A percentile compares a stretch with the other conserved stretches of the same genome.
Conservation (phyloP, 2,329 filamentous ascomycete genomes). For the Ceratocystis smalleyi region DNA sequence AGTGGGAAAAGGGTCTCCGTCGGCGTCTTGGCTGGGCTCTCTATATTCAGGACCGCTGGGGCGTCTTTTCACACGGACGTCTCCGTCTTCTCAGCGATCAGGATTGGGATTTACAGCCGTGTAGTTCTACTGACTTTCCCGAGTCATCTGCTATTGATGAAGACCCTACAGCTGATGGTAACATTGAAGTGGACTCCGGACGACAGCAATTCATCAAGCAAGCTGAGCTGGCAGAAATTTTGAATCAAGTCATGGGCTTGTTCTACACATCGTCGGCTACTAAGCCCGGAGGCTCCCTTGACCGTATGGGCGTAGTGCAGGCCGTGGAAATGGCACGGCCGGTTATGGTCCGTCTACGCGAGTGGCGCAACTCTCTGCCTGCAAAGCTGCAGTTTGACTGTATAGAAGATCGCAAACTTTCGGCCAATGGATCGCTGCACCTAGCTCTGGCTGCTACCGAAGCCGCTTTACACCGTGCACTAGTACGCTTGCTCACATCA, state of each 20-base stretch:
- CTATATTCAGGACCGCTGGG: slow-evolving; percentile 44
- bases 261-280: slow-evolving; percentile 19
- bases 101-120: slow-evolving; percentile 34
- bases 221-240: slow-evolving; percentile 29
- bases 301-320: slow-evolving; percentile 13
- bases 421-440: slow-evolving; percentile 28
- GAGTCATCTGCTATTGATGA: slow-evolving; percentile 21
- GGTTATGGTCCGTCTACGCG: slow-evolving; percentile 30
- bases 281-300: slow-evolving; percentile 11
- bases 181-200: slow-evolving; percentile 27
- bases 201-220: slow-evolving; percentile 30
- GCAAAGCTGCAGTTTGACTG: slow-evolving; percentile 29
- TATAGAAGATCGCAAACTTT: slow-evolving; percentile 25
- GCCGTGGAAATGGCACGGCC: slow-evolving; percentile 33
- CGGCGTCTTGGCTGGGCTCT: slow-evolving; percentile 42
- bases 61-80: slow-evolving; percentile 36
- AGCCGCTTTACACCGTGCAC: slow-evolving; percentile 29
- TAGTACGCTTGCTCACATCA: slow-evolving; percentile 23
- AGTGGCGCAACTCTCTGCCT: slow-evolving; percentile 32
- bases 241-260: slow-evolving; percentile 28
- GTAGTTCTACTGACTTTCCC: slow-evolving; percentile 20
- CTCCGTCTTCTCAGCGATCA: slow-evolving; percentile 33
- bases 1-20: slow-evolving; percentile 39
- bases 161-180: slow-evolving; percentile 21
- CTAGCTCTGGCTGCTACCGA: slow-evolving; percentile 31